Evolutionary conservation across 305 asterid species (phyloP).

Genomic region (Solanum chacoense): DNA sequence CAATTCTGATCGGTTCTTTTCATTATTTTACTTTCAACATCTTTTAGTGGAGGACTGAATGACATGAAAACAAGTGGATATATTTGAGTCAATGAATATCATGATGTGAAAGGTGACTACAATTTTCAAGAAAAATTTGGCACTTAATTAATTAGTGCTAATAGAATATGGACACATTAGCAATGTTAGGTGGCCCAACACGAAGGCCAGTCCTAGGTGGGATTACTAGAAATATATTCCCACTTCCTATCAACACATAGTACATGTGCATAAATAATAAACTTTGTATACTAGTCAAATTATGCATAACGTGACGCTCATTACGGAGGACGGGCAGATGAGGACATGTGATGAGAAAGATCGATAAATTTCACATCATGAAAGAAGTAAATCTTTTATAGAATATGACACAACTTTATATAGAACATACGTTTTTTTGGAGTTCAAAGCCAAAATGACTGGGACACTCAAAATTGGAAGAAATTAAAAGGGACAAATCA

Average conservation of each 20-base stretch:
- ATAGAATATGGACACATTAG: background rate
- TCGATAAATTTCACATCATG: background rate
- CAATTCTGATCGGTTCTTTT: background rate
- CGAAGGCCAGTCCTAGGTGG: background rate
- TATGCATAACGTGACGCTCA: background rate
- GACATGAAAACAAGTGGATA: background rate
- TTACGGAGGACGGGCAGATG: background rate
- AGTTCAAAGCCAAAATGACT: accelerated
- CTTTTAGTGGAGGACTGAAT: background rate
- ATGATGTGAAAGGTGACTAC: background rate
- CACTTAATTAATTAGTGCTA: background rate
- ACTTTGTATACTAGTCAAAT: background rate
- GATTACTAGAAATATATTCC: background rate
- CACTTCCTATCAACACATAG: background rate
- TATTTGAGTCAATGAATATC: background rate
- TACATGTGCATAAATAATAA: background rate
- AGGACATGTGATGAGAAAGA: background rate
- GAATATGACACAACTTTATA: background rate
- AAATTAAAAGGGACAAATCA: background rate
- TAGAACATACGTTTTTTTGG: too few relatives aligned
- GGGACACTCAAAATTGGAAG: background rate
- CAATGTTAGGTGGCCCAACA: background rate
- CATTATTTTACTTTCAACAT: background rate
- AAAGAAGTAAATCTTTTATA: background rate
- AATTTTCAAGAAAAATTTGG: background rate